Evolutionary conservation across 257 asterid genomes (phyloP), one percentile per base, ranked within the genome.

Genomic region (Verbena officinalis): DNA sequence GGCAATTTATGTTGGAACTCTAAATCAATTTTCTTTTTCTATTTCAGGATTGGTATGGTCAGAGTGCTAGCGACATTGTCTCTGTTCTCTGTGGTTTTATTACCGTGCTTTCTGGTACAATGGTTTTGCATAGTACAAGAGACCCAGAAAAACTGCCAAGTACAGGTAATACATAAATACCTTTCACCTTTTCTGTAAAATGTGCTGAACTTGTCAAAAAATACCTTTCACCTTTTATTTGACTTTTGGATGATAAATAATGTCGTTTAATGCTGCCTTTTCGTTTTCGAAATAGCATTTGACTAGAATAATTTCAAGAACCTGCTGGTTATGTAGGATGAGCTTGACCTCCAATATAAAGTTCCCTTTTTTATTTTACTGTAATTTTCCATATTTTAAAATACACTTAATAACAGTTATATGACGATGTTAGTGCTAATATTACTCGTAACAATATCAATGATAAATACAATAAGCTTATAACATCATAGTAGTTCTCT

Each of bases 21-120:
- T 54, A 44, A 15, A 31, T 31, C 40, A 36, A 2, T 23, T 43
- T 60, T 53, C 27, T 57, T 33, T 42, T 45, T 20, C 39, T 66
- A 34, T 70, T n/a, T n/a, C n/a, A 85, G 92, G 89, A 85, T 46
- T 85, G 89, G 92, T 76, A 81, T 46, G 92, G 92, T 69, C 84
- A 85, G 75, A 83, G 81, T 52, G 82, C 84, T 30, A 80, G 82
- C 70, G 57, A 34, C 71, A 80, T 83, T 16, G 77, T 85, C 15
- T 85, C 90, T 7, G 84, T 68, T 43, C 85, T 83, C 3, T 80
- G 82, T 72, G 93, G 87, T 33, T 85, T 85, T 72, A 31, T 83
- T 55, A 85, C 89, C n/a, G 87, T 83, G 43, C 85, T 85, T 56
- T 80, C 82, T 3, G 93, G 93, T 40, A 85, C 93, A 31, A 70